Conservation (phyloP, 169 alveolate genomes). For the Plasmodium sp. region DNA sequence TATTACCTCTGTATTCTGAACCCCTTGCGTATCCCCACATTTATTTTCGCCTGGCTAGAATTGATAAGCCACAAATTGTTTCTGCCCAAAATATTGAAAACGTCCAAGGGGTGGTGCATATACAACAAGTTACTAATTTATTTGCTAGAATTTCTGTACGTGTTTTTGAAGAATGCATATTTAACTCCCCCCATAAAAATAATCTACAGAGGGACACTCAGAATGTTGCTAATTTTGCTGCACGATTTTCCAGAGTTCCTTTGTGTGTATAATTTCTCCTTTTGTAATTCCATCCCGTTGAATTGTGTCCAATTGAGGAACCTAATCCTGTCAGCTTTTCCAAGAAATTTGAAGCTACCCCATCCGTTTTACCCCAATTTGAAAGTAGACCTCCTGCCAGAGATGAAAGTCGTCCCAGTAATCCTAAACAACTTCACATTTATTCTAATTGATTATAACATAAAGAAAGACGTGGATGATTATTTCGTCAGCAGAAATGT, state of each 20-base stretch:
- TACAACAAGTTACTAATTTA: conserved; percentile 81
- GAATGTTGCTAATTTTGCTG: conserved; percentile 90
- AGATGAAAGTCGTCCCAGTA: conserved; percentile 89
- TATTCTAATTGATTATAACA: conserved; percentile 73
- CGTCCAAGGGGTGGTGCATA: conserved; percentile 84
- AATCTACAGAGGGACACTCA: conserved; percentile 79
- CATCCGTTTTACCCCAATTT: conserved; percentile 90
- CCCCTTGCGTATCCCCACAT: conserved; percentile 96
- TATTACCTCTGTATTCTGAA: conserved; percentile 81
- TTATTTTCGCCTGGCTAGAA: conserved; percentile 96
- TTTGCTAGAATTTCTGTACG: conserved; percentile 75
- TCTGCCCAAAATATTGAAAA: conserved; percentile 88
- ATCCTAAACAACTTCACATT: conserved; percentile 75
- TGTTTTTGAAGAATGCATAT: conserved; percentile 76
- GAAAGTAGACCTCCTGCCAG: conserved; percentile 92
- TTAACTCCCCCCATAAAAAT: conserved; percentile 48
- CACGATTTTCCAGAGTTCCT: conserved; percentile 97
- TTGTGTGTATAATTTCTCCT: conserved; percentile 92
- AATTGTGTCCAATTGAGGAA: conserved; percentile 92
- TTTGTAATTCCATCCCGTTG: conserved; percentile 91
- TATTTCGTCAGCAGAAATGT: conserved; percentile 43
- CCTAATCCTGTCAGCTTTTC: conserved; percentile 92
- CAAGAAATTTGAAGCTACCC: conserved; percentile 89
- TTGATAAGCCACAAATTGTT: conserved; percentile 93
- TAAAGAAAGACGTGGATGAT: conserved; percentile 69